phyloP scores from a whole-genome alignment of 2,329 filamentous ascomycete species.

The Penicillium sp. region DNA sequence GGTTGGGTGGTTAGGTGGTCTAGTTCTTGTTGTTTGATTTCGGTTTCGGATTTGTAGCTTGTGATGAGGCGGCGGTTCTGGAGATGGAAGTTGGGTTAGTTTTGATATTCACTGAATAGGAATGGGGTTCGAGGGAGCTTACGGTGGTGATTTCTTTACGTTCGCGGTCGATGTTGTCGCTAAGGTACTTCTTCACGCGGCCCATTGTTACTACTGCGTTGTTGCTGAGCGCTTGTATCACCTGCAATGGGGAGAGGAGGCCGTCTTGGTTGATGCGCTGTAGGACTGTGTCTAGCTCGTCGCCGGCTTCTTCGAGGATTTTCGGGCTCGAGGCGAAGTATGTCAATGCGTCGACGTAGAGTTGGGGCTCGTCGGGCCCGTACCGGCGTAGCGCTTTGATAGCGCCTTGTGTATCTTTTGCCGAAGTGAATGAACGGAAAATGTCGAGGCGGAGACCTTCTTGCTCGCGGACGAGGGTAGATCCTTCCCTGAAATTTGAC shows the following conservation, averaged over 20 bases:
- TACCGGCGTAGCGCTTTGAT: constrained; percentile 90
- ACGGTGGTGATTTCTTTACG: constrained; percentile 75
- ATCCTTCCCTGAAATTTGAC: constrained; percentile 85
- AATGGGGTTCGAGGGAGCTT: constrained; percentile 16
- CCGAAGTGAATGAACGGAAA: constrained; percentile 91
- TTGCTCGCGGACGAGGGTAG: constrained; percentile 88
- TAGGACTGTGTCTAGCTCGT: constrained; percentile 78
- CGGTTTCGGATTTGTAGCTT: constrained; percentile 81
- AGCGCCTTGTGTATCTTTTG: constrained; percentile 85
- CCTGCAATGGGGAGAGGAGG: constrained; percentile 92
- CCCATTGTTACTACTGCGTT: constrained; percentile 92
- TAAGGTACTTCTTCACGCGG: constrained; percentile 90
- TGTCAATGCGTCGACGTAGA: constrained; percentile 87
- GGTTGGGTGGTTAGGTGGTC: constrained; percentile 75
- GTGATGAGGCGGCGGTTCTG: constrained; percentile 76
- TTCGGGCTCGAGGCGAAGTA: constrained; percentile 86
- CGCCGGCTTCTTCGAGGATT: constrained; percentile 81
- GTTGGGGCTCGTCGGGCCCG: constrained; percentile 81
- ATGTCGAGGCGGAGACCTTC: constrained; percentile 91
- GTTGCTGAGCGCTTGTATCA: constrained; percentile 83
- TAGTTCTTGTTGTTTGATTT: constrained; percentile 75
- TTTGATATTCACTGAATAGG: not conserved
- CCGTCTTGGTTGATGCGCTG: constrained; percentile 85
- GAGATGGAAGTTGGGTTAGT: constrained; percentile 33
- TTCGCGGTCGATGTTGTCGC: constrained; percentile 84